Evolutionary conservation across 2,329 filamentous ascomycete species (phyloP), one percentile per base, ranked within the genome.

Genomic region (Tolypocladium album): DNA sequence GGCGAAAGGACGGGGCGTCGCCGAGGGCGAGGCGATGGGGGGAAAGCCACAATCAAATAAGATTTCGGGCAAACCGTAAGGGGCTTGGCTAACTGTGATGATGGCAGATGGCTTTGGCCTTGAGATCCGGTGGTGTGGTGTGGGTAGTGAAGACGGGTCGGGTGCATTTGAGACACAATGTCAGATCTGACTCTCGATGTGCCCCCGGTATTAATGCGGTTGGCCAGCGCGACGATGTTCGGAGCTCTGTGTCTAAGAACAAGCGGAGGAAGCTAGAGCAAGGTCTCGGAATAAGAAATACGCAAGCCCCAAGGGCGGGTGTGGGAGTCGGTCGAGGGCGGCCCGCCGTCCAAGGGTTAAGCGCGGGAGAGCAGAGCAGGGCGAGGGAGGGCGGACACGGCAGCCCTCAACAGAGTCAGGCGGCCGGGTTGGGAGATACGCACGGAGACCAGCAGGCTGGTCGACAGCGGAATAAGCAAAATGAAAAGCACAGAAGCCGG

Each of bases 151-250:
- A 60, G 59, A 53, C 43, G 45, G 39, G 43, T 39, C 50, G 61
- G 45, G 27, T 20, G 31, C 50, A 47, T 56, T 55, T 57, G 58
- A 61, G 60, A 63, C 61, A 61, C 27, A 56, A 56, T 42, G 40
- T 56, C 40, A 62, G 56, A 55, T 60, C 50, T 56, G 61, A 58
- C 53, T 40, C 57, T 45, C 56, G 58, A 56, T 53, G 43, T 43
- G 45, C 50, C 22, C 22, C 12, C 34, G 39, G 31, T 22, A 38
- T 53, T 20, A 47, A 31, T 24, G 43, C 8, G 43, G 22, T 24
- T 24, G 43, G 43, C 43, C 43, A 24, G 22, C 9, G 43, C 43
- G 43, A 47, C 2, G 43, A 47, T 47, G 15, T 47, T 47, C 43
- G 43, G 43, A 47, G 43, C 43, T n/a, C 15, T 15, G 31, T 27